Evolutionary conservation across 2,329 filamentous ascomycete genomes (phyloP).

Genomic region (Penicillium hesseltinei): DNA sequence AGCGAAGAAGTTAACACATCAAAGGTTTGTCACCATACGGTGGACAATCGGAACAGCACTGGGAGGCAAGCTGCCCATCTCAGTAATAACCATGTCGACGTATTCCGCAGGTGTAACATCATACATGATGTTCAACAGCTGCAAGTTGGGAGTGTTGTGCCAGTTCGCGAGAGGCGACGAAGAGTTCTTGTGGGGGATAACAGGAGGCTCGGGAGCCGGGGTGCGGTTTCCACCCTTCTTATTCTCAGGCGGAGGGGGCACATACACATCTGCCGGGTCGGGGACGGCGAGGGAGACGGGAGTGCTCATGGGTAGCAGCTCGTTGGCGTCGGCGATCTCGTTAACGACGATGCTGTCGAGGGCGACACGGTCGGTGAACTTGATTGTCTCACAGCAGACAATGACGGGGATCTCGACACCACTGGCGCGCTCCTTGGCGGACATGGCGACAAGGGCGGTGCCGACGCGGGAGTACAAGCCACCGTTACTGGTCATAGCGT

Average conservation of each 20-base stretch:
- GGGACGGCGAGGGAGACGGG: constrained; percentile 32
- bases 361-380: constrained; percentile 86
- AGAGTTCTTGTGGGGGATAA: constrained; percentile 25
- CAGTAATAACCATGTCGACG: constrained; percentile 84
- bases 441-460: constrained; percentile 81
- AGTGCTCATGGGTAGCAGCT: constrained; percentile 48
- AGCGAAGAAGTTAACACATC: constrained; percentile 2
- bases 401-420: constrained; percentile 72
- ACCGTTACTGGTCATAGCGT: constrained; percentile 95
- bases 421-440: constrained; percentile 61
- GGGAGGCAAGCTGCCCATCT: constrained; percentile 81
- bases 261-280: constrained; percentile 23
- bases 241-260: constrained; percentile 21
- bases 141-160: constrained; percentile 59
- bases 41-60: constrained; percentile 78
- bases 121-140: constrained; percentile 75
- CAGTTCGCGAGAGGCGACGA: constrained; percentile 50
- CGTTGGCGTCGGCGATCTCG: constrained; percentile 77
- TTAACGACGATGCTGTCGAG: constrained; percentile 93
- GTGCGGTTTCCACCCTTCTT: constrained; percentile 36
- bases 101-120: constrained; percentile 88
- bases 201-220: constrained; percentile 21
- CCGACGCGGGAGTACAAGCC: constrained; percentile 84
- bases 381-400: constrained; percentile 90
- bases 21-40: constrained; percentile 53